Percentiles rank a stretch among this genome's conserved stretches.
phyloP scores from a whole-genome alignment of 2,329 filamentous ascomycete species.

The Fusarium solani-melongenae region DNA sequence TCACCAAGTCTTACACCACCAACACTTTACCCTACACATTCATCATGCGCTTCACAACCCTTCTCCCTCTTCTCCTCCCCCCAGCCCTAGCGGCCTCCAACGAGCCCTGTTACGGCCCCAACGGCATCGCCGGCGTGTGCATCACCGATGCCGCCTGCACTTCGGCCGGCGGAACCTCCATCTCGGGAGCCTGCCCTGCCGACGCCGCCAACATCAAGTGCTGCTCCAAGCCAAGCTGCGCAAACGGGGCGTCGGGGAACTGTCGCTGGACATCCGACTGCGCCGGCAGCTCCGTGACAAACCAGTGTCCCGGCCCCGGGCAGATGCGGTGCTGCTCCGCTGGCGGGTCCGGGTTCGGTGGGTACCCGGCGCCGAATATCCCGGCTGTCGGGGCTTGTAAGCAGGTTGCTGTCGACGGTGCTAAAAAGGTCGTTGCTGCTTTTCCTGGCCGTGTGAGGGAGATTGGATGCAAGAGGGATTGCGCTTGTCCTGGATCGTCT shows the following conservation, averaged over 20 bases:
- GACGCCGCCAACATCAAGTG: conserved; percentile 53
- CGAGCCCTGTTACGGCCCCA: conserved; percentile 47
- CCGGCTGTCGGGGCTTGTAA: conserved; percentile 51
- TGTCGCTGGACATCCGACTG: conserved; percentile 54
- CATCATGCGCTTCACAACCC: conserved; percentile 33
- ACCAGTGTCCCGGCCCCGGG: conserved; percentile 52
- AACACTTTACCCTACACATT: neutral
- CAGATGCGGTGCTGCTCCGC: conserved; percentile 54
- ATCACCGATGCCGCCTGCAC: conserved; percentile 51
- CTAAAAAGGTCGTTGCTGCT: conserved; percentile 48
- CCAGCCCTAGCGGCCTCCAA: conserved; percentile 43
- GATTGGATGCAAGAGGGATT: conserved; percentile 49
- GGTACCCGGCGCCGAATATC: conserved; percentile 48
- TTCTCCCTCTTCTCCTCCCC: conserved; percentile 29
- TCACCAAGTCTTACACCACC: neutral
- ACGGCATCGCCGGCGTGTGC: conserved; percentile 49
- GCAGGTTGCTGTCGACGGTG: conserved; percentile 49
- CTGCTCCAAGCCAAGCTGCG: conserved; percentile 55
- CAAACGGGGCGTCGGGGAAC: conserved; percentile 46
- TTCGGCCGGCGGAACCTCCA: conserved; percentile 50
- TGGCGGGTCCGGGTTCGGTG: conserved; percentile 47
- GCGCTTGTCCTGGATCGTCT: conserved; percentile 46
- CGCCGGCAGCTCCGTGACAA: conserved; percentile 42
- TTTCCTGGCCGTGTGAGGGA: conserved; percentile 51
- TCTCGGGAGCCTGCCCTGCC: conserved; percentile 51